A percentile compares a stretch with the other conserved stretches of the same genome.
These are phyloP conservation scores for Epichloe uncinata DNA, from an alignment of 2,329 filamentous ascomycete genomes.

Conservation along the genomic window DNA sequence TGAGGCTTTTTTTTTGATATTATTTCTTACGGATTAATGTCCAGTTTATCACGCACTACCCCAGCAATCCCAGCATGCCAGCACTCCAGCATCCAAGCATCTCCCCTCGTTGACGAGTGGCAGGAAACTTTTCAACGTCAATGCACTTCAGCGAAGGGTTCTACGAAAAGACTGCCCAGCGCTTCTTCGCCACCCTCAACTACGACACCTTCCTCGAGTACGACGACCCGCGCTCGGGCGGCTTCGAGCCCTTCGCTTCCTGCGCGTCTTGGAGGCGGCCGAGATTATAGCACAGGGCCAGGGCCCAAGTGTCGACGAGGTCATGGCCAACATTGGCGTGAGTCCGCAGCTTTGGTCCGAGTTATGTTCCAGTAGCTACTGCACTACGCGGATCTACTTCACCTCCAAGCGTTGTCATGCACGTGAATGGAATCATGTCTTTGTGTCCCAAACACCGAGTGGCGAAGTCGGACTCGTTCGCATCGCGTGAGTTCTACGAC, in stretches of 20 bases:
- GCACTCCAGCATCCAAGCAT: neutral
- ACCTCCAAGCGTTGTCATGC: too few relatives aligned
- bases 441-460: too few relatives aligned
- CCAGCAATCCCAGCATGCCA: neutral
- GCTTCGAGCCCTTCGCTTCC: constrained; percentile 48
- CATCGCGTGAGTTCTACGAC: too few relatives aligned
- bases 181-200: constrained; percentile 45
- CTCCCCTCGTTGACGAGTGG: neutral
- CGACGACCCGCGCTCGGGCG: constrained; percentile 44
- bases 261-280: constrained; percentile 46
- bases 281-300: constrained; percentile 53
- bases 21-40: constrained; percentile 15
- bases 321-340: constrained; percentile 50
- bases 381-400: too few relatives aligned
- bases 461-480: too few relatives aligned
- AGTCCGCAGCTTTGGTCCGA: constrained; percentile 44
- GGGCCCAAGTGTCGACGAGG: constrained; percentile 47
- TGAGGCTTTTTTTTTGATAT: constrained; percentile 7
- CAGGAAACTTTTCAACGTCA: constrained; percentile 44
- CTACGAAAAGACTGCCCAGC: constrained; percentile 48
- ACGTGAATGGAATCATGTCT: too few relatives aligned
- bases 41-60: neutral
- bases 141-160: constrained; percentile 51
- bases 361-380: too few relatives aligned
- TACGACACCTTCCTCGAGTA: constrained; percentile 50